Conservation (phyloP, 192 early-diverging fungal genomes). For the Jimgerdemannia lactiflua region DNA sequence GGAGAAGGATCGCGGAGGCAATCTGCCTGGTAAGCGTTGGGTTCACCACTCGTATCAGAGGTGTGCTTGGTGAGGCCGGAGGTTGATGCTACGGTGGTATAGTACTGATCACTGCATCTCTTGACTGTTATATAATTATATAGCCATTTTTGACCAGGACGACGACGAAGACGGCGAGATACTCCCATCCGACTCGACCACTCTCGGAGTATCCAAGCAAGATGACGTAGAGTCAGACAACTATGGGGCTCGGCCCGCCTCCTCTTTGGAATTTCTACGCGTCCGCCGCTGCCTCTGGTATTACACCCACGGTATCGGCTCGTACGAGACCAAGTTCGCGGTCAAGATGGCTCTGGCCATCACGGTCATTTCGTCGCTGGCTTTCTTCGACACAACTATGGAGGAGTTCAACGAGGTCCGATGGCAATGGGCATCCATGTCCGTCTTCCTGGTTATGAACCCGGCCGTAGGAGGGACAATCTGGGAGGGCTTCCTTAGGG, state of each 20-base stretch:
- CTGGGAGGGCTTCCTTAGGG: conserved; percentile 35
- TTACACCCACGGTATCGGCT: conserved; percentile 25
- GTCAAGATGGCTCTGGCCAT: conserved; percentile 49
- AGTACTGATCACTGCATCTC: too few relatives aligned
- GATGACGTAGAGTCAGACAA: neutral
- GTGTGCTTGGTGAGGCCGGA: neutral
- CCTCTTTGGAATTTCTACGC: conserved; percentile 13
- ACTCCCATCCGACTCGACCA: too few relatives aligned
- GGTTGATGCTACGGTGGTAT: too few relatives aligned
- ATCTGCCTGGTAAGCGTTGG: neutral
- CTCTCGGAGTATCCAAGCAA: neutral
- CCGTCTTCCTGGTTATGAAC: conserved; percentile 33
- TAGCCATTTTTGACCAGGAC: too few relatives aligned
- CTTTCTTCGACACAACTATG: conserved; percentile 32
- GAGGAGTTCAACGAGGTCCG: conserved; percentile 22
- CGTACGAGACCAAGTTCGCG: conserved; percentile 45
- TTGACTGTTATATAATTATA: too few relatives aligned
- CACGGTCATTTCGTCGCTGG: conserved; percentile 31
- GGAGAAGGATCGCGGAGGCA: neutral
- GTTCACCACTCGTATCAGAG: neutral
- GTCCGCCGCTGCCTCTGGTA: conserved; percentile 42
- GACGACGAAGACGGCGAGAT: too few relatives aligned
- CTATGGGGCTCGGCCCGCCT: neutral
- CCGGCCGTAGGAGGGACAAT: conserved; percentile 42
- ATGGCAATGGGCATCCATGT: conserved; percentile 48